A percentile compares a stretch with the other conserved stretches of the same genome.
Conservation (phyloP, 2,329 filamentous ascomycete genomes). For the Ophiocordyceps unilateralis region DNA sequence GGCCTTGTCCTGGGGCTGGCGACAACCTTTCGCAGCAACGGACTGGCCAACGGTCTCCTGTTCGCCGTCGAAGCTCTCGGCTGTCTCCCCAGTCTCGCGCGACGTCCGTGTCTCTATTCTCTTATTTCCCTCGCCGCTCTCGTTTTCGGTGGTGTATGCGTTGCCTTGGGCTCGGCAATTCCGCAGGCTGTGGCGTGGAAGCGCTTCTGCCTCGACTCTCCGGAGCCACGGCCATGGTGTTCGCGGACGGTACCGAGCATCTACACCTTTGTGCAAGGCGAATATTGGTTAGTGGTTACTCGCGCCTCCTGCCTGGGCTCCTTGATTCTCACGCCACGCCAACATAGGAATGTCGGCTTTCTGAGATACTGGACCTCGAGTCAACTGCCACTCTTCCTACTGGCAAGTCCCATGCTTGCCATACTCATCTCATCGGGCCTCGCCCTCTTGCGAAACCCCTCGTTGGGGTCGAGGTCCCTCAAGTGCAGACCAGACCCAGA, state of each 20-base stretch:
- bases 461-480: slow-evolving; percentile 2
- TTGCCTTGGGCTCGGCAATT: slow-evolving; percentile 48
- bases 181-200: slow-evolving; percentile 64
- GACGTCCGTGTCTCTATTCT: slow-evolving; percentile 14
- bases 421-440: slow-evolving; percentile 42
- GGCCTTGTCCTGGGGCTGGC: slow-evolving; percentile 56
- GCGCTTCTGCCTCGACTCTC: slow-evolving; percentile 40
- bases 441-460: slow-evolving; percentile 15
- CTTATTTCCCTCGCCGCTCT: slow-evolving; percentile 39
- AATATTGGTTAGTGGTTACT: slow-evolving; percentile 59
- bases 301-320: background rate
- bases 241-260: slow-evolving; percentile 58
- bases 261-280: slow-evolving; percentile 72
- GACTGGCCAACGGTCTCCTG: slow-evolving; percentile 61
- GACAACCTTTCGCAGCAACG: slow-evolving; percentile 67
- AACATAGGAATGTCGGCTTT: slow-evolving; percentile 70
- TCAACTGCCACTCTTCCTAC: slow-evolving; percentile 74
- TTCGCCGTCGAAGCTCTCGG: slow-evolving; percentile 47
- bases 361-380: slow-evolving; percentile 77
- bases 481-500: slow-evolving; percentile 2
- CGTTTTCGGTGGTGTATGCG: slow-evolving; percentile 46
- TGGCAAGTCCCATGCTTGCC: slow-evolving; percentile 62
- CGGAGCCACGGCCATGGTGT: slow-evolving; percentile 55
- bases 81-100: slow-evolving; percentile 10
- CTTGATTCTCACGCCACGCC: background rate